Base-by-base conservation (phyloP, 129 eudicot species). In the Rutidosis leptorrhynchoides region DNA sequence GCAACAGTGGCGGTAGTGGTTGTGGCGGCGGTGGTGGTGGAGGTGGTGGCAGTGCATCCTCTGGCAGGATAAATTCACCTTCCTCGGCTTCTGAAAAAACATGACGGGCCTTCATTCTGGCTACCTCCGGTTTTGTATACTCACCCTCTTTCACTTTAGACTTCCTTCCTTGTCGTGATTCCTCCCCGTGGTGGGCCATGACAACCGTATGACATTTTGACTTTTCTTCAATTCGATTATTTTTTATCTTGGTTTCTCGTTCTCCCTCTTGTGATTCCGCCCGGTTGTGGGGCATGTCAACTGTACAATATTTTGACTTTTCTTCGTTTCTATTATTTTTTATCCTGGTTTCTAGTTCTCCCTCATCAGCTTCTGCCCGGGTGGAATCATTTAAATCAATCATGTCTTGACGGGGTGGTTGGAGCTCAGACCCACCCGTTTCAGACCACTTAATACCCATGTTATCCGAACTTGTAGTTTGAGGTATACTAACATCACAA, bases 381-480 rank as follows among this genome's bases (percentile, higher is more conserved):
- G 78, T 49, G 40, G 77, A 78, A 67, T 73, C 74, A 17, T 71
- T 73, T 42, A 78, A n/a, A 52, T 65, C 77, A 10, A 71, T 60
- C 81, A 71, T 65, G 37, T 58, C 77, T 43, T 71, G 74, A 23
- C 77, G 73, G 21, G 72, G 67, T 7, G 82, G 85, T 21, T 78
- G 90, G 69, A 70, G 73, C 40, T 72, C 84, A 16, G 86, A 68
- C 48, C 73, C 74, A n/a, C 72, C 77, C 30, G 80, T 82, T 27
- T 61, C 74, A 15, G 78, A 63, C 82, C 78, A 72, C 49, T 67
- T 72, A 51, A 67, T 52, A 7, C 64, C 65, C 3, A 71, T 49
- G 28, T 66, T 35, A 63, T 72, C 74, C 35, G 82, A 78, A 24
- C 17, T 62, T 28, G 74, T 65, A 15, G 68, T 25, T 15, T 68